phyloP scores from a whole-genome alignment of 2,329 filamentous ascomycete genomes.

The Trichocomaceae sp. region DNA sequence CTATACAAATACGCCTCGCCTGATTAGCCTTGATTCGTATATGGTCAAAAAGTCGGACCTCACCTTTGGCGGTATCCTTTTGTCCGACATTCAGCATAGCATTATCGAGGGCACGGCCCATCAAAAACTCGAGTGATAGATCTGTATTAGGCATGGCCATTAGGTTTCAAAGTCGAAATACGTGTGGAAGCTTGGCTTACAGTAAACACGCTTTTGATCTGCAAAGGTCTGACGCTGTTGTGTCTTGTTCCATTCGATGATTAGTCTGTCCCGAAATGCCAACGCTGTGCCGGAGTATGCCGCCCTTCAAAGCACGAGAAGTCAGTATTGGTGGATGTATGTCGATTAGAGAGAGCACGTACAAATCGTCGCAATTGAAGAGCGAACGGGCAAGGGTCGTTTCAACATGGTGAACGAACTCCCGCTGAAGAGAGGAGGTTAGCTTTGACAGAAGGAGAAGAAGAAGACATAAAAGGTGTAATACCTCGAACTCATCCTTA shows the following conservation, averaged over 20 bases:
- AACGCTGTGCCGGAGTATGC: slow-evolving; percentile 87
- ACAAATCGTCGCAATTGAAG: slow-evolving; percentile 92
- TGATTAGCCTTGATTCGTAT: slow-evolving; percentile 16
- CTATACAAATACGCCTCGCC: slow-evolving; percentile 40
- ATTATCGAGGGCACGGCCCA: slow-evolving; percentile 95
- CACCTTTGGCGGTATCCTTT: slow-evolving; percentile 76
- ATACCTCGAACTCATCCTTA: slow-evolving; percentile 69
- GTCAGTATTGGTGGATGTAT: background rate
- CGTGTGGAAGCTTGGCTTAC: slow-evolving; percentile 34
- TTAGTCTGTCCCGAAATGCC: slow-evolving; percentile 84
- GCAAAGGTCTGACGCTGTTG: slow-evolving; percentile 90
- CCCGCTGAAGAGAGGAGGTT: slow-evolving; percentile 47
- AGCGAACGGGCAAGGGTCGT: slow-evolving; percentile 91
- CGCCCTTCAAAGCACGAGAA: slow-evolving; percentile 46
- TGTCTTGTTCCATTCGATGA: slow-evolving; percentile 96
- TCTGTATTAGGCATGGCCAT: slow-evolving; percentile 41
- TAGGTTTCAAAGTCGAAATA: background rate
- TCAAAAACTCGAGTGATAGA: slow-evolving; percentile 92
- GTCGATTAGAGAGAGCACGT: slow-evolving; percentile 17
- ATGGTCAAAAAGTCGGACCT: slow-evolving; percentile 12
- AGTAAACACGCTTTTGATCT: slow-evolving; percentile 93
- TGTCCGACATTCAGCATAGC: slow-evolving; percentile 93
- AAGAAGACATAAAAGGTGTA: background rate
- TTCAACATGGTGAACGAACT: slow-evolving; percentile 90
- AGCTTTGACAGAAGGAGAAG: background rate